Base-by-base conservation (phyloP, 129 eudicot species). In the Smallanthus sonchifolius region DNA sequence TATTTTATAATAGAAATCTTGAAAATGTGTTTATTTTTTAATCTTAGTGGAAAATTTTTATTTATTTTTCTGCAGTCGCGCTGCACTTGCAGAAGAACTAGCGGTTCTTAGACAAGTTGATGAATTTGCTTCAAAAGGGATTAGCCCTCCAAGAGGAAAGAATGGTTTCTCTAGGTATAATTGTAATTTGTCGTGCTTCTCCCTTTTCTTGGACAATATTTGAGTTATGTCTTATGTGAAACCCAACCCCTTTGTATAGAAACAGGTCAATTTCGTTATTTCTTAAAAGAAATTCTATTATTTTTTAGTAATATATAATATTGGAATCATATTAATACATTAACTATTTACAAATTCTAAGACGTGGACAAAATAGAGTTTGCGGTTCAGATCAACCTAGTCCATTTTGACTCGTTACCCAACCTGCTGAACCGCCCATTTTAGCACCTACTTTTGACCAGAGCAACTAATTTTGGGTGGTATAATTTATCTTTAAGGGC, bases 51-150 rank as follows among this genome's bases (percentile, higher is more conserved):
- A 69, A 7, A 59, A 10, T 0, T 10, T 20, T 20, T 59, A n/a
- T 51, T 17, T 35, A 35, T 4, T 24, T 69, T 70, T 81, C 73
- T 89, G 42, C 88, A 95, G 99, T 36, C 89, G 99, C 75, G 91
- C 95, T 82, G 97, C 96, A 34, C 79, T 95, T 75, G 99, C 88
- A 55, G 99, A 95, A 82, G 99, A 95, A 78, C 78, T 95, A 65
- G 91, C 99, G 35, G 95, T 95, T 76, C 83, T 95, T 62, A 85
- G 88, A 88, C 99, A 95, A 85, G 87, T 82, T 74, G 95, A 89
- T 69, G 99, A 89, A 80, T 89, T 91, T 81, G 84, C 95, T 82
- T 79, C 86, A 57, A 91, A 95, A 82, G 99, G 97, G 19, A 81
- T 88, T 73, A 85, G 88, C 81, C 93, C 97, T 80, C 99, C 99